Conservation (phyloP, 768 basidiomycete species). For the Phylloporus sp. region DNA sequence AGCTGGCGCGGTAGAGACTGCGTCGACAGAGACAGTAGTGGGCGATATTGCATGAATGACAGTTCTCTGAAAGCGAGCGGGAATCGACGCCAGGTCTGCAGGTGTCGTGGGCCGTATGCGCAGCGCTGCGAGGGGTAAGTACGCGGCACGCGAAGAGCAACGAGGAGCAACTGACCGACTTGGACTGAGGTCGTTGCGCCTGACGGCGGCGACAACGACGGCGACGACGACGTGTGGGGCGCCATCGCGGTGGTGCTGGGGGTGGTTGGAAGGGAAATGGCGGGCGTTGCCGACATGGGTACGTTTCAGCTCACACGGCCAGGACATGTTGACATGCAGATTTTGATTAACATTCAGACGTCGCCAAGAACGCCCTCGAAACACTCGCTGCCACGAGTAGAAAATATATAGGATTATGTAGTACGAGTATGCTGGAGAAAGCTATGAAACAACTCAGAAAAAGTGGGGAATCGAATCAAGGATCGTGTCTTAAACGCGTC, state of each 20-base stretch:
- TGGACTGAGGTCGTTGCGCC: slow-evolving; percentile 81
- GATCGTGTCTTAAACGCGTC: slow-evolving; percentile 29
- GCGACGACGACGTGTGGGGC: slow-evolving; percentile 62
- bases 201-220: slow-evolving; percentile 58
- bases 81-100: slow-evolving; percentile 83
- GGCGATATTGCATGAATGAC: slow-evolving; percentile 75
- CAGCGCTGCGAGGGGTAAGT: slow-evolving; percentile 52
- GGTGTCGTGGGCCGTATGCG: slow-evolving; percentile 85
- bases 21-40: slow-evolving; percentile 82
- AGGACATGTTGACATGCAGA: neutral
- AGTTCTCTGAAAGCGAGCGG: slow-evolving; percentile 89
- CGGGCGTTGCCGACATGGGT: slow-evolving; percentile 28
- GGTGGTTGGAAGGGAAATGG: slow-evolving; percentile 26
- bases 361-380: slow-evolving; percentile 4
- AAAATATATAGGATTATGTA: slow-evolving; percentile 30
- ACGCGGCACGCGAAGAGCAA: neutral
- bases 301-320: slow-evolving; percentile 25
- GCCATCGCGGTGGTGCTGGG: slow-evolving; percentile 53
- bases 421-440: slow-evolving; percentile 32
- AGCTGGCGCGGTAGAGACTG: slow-evolving; percentile 49
- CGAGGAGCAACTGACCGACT: slow-evolving; percentile 68
- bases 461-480: slow-evolving; percentile 17
- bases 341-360: neutral
- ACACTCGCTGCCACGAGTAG: slow-evolving; percentile 6
- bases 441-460: slow-evolving; percentile 18